Evolutionary conservation across 202 grass and related monocot genomes (phyloP).

Genomic region (Dendrocalamus latiflorus): DNA sequence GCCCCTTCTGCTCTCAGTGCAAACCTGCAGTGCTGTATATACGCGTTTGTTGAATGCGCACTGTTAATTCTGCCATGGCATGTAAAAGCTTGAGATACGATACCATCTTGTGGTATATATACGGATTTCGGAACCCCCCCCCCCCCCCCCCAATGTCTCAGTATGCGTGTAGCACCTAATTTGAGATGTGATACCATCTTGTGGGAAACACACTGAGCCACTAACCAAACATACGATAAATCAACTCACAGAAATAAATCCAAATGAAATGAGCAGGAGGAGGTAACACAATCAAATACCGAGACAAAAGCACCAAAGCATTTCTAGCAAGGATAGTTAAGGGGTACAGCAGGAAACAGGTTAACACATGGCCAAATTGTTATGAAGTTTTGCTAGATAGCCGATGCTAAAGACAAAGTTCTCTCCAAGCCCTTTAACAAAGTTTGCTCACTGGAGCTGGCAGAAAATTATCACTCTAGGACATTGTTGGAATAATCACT

Average conservation of each 20-base stretch:
- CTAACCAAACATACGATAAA: background rate
- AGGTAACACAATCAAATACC: background rate
- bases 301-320: background rate
- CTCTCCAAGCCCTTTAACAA: background rate
- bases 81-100: no score
- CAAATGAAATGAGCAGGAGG: background rate
- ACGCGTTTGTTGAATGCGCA: background rate
- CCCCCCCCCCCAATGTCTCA: background rate
- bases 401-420: constrained; percentile 10
- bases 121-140: background rate
- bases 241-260: background rate
- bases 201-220: background rate
- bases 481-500: background rate
- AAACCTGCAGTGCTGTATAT: background rate
- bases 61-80: background rate
- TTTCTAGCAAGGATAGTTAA: constrained; percentile 20
- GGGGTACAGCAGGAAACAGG: background rate
- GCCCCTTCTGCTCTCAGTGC: background rate
- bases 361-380: background rate
- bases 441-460: constrained; percentile 1
- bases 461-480: constrained; percentile 12
- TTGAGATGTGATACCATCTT: background rate
- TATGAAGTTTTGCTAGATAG: background rate
- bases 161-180: background rate
- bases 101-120: no score